Conservation (phyloP, 805 yeast genomes). For the Maudiozyma barnettii region DNA sequence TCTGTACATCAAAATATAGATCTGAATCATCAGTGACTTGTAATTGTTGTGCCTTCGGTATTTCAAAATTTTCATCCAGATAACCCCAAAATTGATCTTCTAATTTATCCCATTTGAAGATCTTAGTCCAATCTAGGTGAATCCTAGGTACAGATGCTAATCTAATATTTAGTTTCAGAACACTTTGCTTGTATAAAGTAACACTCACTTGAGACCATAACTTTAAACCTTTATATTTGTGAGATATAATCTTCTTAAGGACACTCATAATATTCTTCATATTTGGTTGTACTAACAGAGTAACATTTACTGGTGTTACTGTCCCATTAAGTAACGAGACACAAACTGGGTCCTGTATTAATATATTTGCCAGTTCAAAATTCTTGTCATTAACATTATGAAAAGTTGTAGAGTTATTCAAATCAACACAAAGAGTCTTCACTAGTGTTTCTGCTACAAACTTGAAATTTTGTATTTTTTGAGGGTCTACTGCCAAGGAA, state of each 20-base stretch:
- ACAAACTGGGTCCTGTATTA: constrained; percentile 16
- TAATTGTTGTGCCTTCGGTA: constrained; percentile 7
- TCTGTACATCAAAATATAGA: constrained; percentile 19
- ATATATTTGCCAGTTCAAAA: constrained; percentile 11
- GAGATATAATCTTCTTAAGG: constrained; percentile 22
- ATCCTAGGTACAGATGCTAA: constrained; percentile 10
- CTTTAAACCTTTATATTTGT: constrained; percentile 17
- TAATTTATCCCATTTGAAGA: constrained; percentile 13
- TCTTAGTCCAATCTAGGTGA: constrained; percentile 16
- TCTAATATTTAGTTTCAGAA: constrained; percentile 8
- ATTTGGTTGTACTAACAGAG: constrained; percentile 19
- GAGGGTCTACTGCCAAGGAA: not conserved
- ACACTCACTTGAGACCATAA: constrained; percentile 21
- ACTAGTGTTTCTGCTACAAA: constrained; percentile 14
- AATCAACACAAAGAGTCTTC: constrained; percentile 15
- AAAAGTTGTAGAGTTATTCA: constrained; percentile 21
- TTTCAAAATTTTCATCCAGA: not conserved
- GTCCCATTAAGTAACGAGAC: constrained; percentile 16
- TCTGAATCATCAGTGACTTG: constrained; percentile 15
- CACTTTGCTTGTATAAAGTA: constrained; percentile 9
- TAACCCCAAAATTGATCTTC: not conserved
- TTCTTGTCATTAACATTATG: constrained; percentile 10
- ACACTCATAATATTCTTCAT: constrained; percentile 18
- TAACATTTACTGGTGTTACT: constrained; percentile 15
- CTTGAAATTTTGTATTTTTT: constrained; percentile 1